These are phyloP conservation scores for Tetrahymena thermophila DNA, from an alignment of 73 alveolate species.

Conservation along the genomic window DNA sequence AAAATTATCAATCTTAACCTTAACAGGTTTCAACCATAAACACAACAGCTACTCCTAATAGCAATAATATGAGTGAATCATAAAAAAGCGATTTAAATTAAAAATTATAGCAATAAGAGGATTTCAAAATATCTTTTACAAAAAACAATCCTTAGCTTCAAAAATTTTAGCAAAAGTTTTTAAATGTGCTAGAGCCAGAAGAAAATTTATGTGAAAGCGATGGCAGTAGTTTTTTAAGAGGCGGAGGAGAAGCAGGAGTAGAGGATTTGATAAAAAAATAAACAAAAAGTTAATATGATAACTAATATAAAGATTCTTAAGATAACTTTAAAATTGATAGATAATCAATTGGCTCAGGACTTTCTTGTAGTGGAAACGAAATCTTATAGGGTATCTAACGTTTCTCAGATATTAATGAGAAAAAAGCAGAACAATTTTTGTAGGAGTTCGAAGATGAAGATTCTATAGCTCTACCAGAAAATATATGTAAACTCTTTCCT, in stretches of 20 bases:
- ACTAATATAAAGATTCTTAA: not conserved
- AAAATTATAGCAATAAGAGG: not conserved
- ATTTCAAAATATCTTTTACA: not conserved
- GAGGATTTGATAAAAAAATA: not conserved
- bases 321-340: not conserved
- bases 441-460: not conserved
- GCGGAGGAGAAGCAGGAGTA: not conserved
- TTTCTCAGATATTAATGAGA: not conserved
- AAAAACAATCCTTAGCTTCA: not conserved
- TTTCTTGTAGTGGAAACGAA: not conserved
- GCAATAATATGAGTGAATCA: not conserved
- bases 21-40: not conserved
- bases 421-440: not conserved
- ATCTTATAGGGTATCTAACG: not conserved
- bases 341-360: not conserved
- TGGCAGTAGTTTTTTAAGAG: not conserved
- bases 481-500: not conserved
- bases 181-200: not conserved
- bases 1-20: not conserved
- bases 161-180: not conserved
- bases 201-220: not conserved
- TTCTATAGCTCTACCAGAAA: not conserved
- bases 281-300: not conserved
- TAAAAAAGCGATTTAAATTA: not conserved
- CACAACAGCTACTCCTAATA: not conserved